These are phyloP conservation scores for Alternaria infectoria DNA, from an alignment of 2,329 filamentous ascomycete genomes.

Conservation along the genomic window DNA sequence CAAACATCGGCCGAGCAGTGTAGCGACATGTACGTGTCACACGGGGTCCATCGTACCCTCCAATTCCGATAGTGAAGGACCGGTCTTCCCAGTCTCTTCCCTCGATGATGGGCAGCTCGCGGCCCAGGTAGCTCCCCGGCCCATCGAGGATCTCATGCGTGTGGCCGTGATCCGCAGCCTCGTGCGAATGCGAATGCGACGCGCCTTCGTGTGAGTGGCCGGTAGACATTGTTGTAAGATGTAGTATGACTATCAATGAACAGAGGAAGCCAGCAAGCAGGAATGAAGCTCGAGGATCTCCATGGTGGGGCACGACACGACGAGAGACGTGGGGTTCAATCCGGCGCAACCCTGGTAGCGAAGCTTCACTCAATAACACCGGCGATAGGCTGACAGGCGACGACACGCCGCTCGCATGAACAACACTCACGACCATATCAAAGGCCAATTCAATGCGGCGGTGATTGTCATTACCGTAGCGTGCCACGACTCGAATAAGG, in stretches of 20 bases:
- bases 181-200: conserved; percentile 56
- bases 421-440: conserved; percentile 1
- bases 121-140: conserved; percentile 84
- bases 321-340: conserved; percentile 23
- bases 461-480: conserved; percentile 17
- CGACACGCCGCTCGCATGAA: conserved; percentile 3
- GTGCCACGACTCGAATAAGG: conserved; percentile 17
- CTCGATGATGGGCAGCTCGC: conserved; percentile 93
- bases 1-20: background rate
- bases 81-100: conserved; percentile 86
- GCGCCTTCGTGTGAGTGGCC: conserved; percentile 45
- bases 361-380: conserved; percentile 6
- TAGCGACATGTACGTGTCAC: background rate
- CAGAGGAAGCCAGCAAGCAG: background rate
- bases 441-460: conserved; percentile 12
- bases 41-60: conserved; percentile 70
- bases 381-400: conserved; percentile 3
- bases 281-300: conserved; percentile 12
- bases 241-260: background rate
- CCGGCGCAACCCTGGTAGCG: conserved; percentile 5
- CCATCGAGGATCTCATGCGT: conserved; percentile 94
- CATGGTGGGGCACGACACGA: conserved; percentile 27
- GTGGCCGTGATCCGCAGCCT: conserved; percentile 81
- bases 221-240: conserved; percentile 33
- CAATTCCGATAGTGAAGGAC: conserved; percentile 96